These are phyloP conservation scores for Alternaria brassicae DNA, from an alignment of 2,329 filamentous ascomycete genomes.

Conservation along the genomic window DNA sequence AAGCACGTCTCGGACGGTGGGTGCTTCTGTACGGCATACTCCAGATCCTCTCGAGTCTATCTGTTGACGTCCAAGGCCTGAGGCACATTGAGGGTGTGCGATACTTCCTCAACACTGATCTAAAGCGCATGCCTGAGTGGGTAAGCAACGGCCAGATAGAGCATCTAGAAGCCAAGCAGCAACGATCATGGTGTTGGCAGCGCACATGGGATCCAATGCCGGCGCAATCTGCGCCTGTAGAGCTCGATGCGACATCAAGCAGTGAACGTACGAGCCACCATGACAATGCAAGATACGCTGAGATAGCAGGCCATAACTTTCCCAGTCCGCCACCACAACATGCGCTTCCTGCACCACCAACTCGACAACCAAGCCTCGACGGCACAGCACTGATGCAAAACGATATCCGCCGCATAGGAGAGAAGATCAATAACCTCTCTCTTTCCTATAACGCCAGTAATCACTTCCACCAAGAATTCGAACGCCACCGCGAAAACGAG, in stretches of 20 bases:
- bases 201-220: slow-evolving; percentile 40
- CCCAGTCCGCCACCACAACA: slow-evolving; percentile 17
- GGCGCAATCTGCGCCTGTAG: slow-evolving; percentile 32
- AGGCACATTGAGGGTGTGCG: slow-evolving; percentile 47
- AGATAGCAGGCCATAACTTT: slow-evolving; percentile 5
- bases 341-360: slow-evolving; percentile 14
- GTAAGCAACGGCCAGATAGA: slow-evolving; percentile 38
- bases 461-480: slow-evolving; percentile 24
- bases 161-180: slow-evolving; percentile 40
- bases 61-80: slow-evolving; percentile 51
- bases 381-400: slow-evolving; percentile 33
- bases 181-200: slow-evolving; percentile 48
- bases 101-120: slow-evolving; percentile 52
- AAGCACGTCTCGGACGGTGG: slow-evolving; percentile 55
- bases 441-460: slow-evolving; percentile 18
- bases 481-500: slow-evolving; percentile 38
- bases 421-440: slow-evolving; percentile 44
- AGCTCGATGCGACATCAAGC: slow-evolving; percentile 36
- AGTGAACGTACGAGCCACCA: slow-evolving; percentile 1
- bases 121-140: slow-evolving; percentile 50
- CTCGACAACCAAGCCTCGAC: slow-evolving; percentile 21
- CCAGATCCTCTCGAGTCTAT: slow-evolving; percentile 52
- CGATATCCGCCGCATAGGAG: slow-evolving; percentile 40
- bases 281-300: background rate
- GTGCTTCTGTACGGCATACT: slow-evolving; percentile 53